Percentiles rank a stretch among this genome's conserved stretches.
Evolutionary conservation across 495 filamentous ascomycete genomes (phyloP).

Genomic region (Neurospora sp.): DNA sequence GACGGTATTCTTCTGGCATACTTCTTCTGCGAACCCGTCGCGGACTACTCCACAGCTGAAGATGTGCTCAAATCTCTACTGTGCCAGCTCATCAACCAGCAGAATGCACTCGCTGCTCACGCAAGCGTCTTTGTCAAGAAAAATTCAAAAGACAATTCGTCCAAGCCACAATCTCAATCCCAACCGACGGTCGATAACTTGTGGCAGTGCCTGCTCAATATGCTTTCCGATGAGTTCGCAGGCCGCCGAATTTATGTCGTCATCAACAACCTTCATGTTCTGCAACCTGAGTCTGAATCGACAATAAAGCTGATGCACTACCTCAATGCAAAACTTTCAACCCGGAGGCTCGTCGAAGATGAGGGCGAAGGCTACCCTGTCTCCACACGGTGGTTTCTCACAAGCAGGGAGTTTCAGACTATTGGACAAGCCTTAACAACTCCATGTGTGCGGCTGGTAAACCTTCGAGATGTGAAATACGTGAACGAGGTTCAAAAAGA

Average conservation of each 20-base stretch:
- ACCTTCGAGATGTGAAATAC: background rate
- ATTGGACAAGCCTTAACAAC: slow-evolving; percentile 5
- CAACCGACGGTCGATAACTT: slow-evolving; percentile 22
- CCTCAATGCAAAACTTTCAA: slow-evolving; percentile 4
- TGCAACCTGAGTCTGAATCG: slow-evolving; percentile 20
- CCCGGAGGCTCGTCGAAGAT: background rate
- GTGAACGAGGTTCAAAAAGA: background rate
- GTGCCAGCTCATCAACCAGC: slow-evolving; percentile 24
- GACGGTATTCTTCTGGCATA: slow-evolving; percentile 23
- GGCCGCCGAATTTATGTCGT: slow-evolving; percentile 25
- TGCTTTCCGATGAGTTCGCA: slow-evolving; percentile 24
- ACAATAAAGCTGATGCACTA: slow-evolving; percentile 26
- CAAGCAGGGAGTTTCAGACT: slow-evolving; percentile 17
- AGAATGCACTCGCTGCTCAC: slow-evolving; percentile 24
- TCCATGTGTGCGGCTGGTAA: slow-evolving; percentile 4
- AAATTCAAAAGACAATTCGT: slow-evolving; percentile 8
- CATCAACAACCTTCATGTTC: slow-evolving; percentile 25
- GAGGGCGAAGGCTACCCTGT: slow-evolving; percentile 14
- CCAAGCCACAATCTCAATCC: background rate
- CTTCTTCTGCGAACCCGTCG: slow-evolving; percentile 23
- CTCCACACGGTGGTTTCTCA: slow-evolving; percentile 23
- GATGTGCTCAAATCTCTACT: slow-evolving; percentile 29
- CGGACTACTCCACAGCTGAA: slow-evolving; percentile 25
- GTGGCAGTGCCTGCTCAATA: slow-evolving; percentile 26
- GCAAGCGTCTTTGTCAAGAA: slow-evolving; percentile 24